Percentiles rank a stretch among this genome's conserved stretches.
Evolutionary conservation across 768 basidiomycete species (phyloP).

Genomic region (Lactifluus echinatus): DNA sequence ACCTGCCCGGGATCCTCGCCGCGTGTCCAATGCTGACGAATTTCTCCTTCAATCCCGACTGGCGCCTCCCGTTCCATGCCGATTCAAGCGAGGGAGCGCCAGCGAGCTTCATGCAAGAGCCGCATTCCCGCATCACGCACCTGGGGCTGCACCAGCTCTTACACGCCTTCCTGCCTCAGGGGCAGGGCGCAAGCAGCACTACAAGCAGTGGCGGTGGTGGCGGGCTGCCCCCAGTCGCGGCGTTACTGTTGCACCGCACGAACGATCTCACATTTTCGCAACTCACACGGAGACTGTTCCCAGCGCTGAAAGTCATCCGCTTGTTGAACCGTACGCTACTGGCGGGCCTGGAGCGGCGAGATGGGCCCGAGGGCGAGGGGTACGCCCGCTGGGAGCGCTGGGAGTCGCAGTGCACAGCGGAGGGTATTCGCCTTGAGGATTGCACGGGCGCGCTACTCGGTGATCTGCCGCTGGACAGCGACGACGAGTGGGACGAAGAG

Average conservation of each 20-base stretch:
- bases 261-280: conserved; percentile 63
- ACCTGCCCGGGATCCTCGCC: conserved; percentile 52
- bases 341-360: conserved; percentile 44
- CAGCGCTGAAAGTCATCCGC: conserved; percentile 49
- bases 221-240: conserved; percentile 33
- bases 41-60: conserved; percentile 70
- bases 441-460: conserved; percentile 64
- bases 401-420: conserved; percentile 45
- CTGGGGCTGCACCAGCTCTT: conserved; percentile 64
- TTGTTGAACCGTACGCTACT: conserved; percentile 49
- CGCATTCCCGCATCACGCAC: conserved; percentile 48
- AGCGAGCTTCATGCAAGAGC: conserved; percentile 30
- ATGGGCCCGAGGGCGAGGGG: conserved; percentile 37
- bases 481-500: conserved; percentile 28
- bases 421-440: conserved; percentile 59
- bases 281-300: conserved; percentile 47
- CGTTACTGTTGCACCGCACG: conserved; percentile 35
- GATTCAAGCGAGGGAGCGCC: conserved; percentile 17
- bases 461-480: conserved; percentile 26
- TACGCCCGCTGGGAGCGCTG: conserved; percentile 58
- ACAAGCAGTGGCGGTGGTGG: no score
- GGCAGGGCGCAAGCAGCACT: conserved; percentile 38
- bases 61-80: conserved; percentile 37
- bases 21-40: conserved; percentile 53
- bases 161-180: conserved; percentile 54